Percentiles rank a stretch among this genome's conserved stretches.
phyloP scores from a whole-genome alignment of 73 alveolate species.

The Diophrys appendiculata region DNA sequence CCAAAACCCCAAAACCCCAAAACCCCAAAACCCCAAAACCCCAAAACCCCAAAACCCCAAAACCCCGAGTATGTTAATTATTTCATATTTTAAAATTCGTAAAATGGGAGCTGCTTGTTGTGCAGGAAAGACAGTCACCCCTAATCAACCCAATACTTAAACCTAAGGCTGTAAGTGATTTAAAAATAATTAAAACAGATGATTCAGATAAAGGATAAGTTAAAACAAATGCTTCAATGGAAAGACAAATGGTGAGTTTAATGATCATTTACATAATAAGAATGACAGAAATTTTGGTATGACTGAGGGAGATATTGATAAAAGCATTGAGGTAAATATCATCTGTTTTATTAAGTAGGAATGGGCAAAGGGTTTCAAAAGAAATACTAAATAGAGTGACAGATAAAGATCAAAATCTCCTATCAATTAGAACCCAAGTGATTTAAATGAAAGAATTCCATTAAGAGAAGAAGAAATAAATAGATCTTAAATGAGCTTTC shows the following conservation, averaged over 20 bases:
- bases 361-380: no score
- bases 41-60: slow-evolving; percentile 16
- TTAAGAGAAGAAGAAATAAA: no score
- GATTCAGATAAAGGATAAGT: slow-evolving; percentile 6
- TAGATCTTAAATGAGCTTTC: no score
- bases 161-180: background rate
- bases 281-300: background rate
- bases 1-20: no score
- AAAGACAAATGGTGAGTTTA: background rate
- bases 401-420: no score
- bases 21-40: no score
- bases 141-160: background rate
- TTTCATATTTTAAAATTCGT: background rate
- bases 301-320: background rate
- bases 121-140: slow-evolving; percentile 16
- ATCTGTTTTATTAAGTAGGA: no score
- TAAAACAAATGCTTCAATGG: background rate
- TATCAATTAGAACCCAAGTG: no score
- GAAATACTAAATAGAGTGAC: no score
- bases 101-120: slow-evolving; percentile 23
- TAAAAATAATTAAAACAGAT: background rate
- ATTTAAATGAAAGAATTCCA: no score
- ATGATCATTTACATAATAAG: background rate
- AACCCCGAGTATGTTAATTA: background rate
- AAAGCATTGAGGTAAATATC: no score